A percentile compares a stretch with the other conserved stretches of the same genome.
These are phyloP conservation scores for Hypoxylon sp. DNA, from an alignment of 2,329 filamentous ascomycete genomes.

Conservation along the genomic window DNA sequence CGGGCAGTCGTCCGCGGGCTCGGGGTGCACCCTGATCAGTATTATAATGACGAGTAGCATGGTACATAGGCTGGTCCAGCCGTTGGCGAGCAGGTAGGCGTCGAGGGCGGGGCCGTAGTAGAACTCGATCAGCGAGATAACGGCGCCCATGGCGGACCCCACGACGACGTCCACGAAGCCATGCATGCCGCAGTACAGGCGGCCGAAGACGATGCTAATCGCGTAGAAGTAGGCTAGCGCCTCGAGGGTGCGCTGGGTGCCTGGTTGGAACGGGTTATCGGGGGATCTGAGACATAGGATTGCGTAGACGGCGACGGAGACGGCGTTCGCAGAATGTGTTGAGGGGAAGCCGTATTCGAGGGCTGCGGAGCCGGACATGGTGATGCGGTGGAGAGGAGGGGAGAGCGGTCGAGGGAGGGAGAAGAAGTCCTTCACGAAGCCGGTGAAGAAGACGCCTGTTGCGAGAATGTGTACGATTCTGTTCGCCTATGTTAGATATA, in stretches of 20 bases:
- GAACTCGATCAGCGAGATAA: conserved; percentile 73
- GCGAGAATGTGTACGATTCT: conserved; percentile 83
- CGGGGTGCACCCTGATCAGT: conserved; percentile 90
- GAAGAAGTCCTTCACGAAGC: conserved; percentile 93
- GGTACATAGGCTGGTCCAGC: conserved; percentile 74
- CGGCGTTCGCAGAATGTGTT: conserved; percentile 96
- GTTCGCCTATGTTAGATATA: conserved; percentile 35
- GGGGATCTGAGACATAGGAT: conserved; percentile 78
- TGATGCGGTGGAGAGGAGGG: conserved; percentile 92
- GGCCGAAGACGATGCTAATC: conserved; percentile 88
- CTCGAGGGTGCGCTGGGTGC: conserved; percentile 75
- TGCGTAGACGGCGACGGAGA: conserved; percentile 91
- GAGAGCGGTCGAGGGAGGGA: conserved; percentile 93
- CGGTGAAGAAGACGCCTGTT: conserved; percentile 86
- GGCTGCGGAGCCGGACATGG: conserved; percentile 95
- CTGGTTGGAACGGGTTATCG: conserved; percentile 72
- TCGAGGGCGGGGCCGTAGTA: conserved; percentile 76
- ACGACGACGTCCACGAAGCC: conserved; percentile 92
- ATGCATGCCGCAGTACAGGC: conserved; percentile 98
- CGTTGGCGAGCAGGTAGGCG: conserved; percentile 76
- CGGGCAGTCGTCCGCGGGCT: conserved; percentile 95
- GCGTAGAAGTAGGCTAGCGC: conserved; percentile 85
- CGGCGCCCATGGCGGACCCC: conserved; percentile 82
- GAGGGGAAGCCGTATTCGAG: conserved; percentile 98
- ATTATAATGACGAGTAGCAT: conserved; percentile 77